Conservation (phyloP, 495 filamentous ascomycete genomes). For the Talaromyces wortmannii region DNA sequence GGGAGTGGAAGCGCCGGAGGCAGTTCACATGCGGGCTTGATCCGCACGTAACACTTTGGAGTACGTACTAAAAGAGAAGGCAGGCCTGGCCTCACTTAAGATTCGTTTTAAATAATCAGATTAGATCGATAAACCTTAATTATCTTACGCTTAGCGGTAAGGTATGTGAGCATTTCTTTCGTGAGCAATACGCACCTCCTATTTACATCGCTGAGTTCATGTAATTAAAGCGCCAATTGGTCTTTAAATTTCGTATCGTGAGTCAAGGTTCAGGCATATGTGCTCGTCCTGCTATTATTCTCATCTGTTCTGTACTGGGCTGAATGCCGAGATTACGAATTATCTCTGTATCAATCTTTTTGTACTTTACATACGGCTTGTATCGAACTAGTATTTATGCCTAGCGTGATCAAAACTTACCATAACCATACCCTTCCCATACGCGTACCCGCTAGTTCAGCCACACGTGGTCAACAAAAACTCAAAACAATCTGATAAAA, state of each 20-base stretch:
- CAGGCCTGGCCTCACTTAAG: background rate
- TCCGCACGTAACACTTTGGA: background rate
- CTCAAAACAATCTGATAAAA: slow-evolving; percentile 3
- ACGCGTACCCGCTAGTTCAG: background rate
- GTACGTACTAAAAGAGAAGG: background rate
- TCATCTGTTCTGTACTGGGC: background rate
- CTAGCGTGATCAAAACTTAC: background rate
- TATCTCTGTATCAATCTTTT: too few relatives aligned
- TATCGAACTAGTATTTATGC: background rate
- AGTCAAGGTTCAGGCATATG: background rate
- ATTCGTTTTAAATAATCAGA: slow-evolving; percentile 1
- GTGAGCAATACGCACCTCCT: too few relatives aligned
- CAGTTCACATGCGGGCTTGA: background rate
- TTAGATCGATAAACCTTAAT: background rate
- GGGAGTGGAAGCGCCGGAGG: too few relatives aligned
- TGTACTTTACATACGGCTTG: background rate
- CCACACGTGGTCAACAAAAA: background rate
- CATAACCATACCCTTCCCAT: background rate
- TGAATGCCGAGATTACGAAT: background rate
- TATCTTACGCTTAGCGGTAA: background rate
- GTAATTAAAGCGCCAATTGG: too few relatives aligned
- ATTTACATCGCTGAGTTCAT: too few relatives aligned
- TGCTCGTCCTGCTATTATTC: background rate
- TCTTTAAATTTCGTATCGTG: background rate
- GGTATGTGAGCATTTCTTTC: background rate